Evolutionary conservation across 2,329 filamentous ascomycete species (phyloP).

Genomic region (Teratosphaeria zuluensis): DNA sequence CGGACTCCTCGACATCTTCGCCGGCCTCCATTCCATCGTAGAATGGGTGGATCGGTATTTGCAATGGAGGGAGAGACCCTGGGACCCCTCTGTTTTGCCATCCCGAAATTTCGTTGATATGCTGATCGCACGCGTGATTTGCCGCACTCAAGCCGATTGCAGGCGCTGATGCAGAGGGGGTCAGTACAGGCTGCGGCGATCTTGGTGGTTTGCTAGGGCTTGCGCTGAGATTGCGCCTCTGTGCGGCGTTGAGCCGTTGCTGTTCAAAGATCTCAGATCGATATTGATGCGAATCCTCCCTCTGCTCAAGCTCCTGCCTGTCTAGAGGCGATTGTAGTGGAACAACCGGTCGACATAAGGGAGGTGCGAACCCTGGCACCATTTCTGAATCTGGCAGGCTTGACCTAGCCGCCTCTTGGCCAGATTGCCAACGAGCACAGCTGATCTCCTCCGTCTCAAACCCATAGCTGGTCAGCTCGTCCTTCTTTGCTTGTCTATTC

Average conservation of each 20-base stretch:
- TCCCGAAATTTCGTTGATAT: not conserved
- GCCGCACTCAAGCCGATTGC: slow-evolving; percentile 13
- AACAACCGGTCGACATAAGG: slow-evolving; percentile 52
- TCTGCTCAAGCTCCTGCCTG: slow-evolving; percentile 70
- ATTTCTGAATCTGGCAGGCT: slow-evolving; percentile 12
- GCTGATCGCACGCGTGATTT: not conserved
- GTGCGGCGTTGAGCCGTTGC: slow-evolving; percentile 55
- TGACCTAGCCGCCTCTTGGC: slow-evolving; percentile 11
- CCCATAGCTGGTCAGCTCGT: slow-evolving; percentile 3
- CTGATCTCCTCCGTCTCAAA: slow-evolving; percentile 14
- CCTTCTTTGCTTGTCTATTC: slow-evolving; percentile 14
- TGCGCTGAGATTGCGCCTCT: slow-evolving; percentile 31
- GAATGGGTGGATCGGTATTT: slow-evolving; percentile 9
- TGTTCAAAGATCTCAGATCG: slow-evolving; percentile 51
- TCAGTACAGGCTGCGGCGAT: slow-evolving; percentile 29
- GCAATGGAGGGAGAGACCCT: slow-evolving; percentile 12
- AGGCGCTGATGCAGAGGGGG: slow-evolving; percentile 31
- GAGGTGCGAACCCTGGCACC: slow-evolving; percentile 46
- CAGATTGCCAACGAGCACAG: slow-evolving; percentile 20
- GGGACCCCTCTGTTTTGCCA: slow-evolving; percentile 3
- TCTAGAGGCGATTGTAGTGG: slow-evolving; percentile 60
- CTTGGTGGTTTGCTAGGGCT: slow-evolving; percentile 32
- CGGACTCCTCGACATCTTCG: slow-evolving; percentile 24
- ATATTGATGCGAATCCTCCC: slow-evolving; percentile 61
- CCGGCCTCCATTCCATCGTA: slow-evolving; percentile 14